phyloP scores from a whole-genome alignment of 225 moss, liverwort and hornwort genomes.

The Lunularia cruciata region DNA sequence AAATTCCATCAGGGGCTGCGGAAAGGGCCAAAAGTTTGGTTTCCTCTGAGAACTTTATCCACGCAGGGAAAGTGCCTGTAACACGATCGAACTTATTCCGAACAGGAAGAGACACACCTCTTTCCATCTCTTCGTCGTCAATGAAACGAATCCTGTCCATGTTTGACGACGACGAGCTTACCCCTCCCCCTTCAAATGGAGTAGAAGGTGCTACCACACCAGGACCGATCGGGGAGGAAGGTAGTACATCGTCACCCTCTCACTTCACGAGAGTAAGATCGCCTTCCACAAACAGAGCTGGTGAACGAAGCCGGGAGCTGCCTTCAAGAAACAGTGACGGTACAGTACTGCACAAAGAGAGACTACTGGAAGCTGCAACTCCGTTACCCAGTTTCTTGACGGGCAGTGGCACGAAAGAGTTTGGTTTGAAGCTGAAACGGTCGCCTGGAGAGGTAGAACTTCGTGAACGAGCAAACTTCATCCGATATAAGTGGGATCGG shows the following conservation, averaged over 20 bases:
- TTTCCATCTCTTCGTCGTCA: constrained; percentile 21
- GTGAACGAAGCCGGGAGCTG: neutral
- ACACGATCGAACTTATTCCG: constrained; percentile 5
- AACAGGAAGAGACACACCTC: constrained; percentile 23
- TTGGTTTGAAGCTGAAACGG: neutral
- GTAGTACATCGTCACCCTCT: too few relatives aligned
- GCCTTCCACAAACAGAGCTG: neutral
- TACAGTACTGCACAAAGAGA: neutral
- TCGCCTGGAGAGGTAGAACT: neutral
- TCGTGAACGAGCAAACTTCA: neutral
- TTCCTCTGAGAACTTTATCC: neutral
- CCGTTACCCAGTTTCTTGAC: neutral
- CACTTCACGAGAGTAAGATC: neutral
- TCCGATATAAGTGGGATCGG: neutral
- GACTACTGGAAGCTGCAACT: neutral
- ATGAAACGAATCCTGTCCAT: neutral
- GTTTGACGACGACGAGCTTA: neutral
- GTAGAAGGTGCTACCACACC: neutral
- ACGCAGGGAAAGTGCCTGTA: neutral
- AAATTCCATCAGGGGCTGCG: neutral
- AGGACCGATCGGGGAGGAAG: neutral
- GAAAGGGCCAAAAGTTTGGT: neutral
- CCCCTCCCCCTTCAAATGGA: neutral
- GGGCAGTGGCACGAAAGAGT: neutral
- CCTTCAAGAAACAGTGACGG: neutral